Evolutionary conservation across 2,329 filamentous ascomycete species (phyloP).

Genomic region (Cladobotryum mycophilum): DNA sequence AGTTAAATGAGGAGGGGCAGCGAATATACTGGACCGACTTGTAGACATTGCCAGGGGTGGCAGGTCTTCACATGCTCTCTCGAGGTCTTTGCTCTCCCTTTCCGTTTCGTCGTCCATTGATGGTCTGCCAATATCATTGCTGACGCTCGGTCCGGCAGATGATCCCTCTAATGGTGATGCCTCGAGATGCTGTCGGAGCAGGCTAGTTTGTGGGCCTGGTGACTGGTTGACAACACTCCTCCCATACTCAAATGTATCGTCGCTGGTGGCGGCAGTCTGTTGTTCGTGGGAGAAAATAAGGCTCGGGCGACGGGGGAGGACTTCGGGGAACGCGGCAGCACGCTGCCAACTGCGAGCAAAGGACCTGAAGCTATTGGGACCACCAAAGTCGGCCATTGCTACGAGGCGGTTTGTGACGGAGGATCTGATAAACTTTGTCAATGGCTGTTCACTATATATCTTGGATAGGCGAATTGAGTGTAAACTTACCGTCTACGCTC

Average conservation of each 20-base stretch:
- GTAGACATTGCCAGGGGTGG: constrained; percentile 23
- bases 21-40: constrained; percentile 43
- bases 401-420: constrained; percentile 53
- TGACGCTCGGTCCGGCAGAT: constrained; percentile 18
- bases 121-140: constrained; percentile 14
- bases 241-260: constrained; percentile 34
- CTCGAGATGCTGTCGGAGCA: constrained; percentile 49
- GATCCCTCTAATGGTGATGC: constrained; percentile 23
- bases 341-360: constrained; percentile 91
- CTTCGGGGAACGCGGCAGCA: constrained; percentile 81
- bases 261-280: constrained; percentile 11
- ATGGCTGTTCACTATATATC: not conserved
- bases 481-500: constrained; percentile 24
- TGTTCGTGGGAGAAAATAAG: constrained; percentile 61
- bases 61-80: constrained; percentile 29
- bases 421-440: constrained; percentile 35
- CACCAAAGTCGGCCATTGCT: constrained; percentile 65
- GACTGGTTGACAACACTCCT: constrained; percentile 34
- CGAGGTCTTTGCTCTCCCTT: constrained; percentile 44
- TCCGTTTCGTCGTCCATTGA: constrained; percentile 31
- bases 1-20: constrained; percentile 53
- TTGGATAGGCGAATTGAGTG: not conserved
- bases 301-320: constrained; percentile 71
- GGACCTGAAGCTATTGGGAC: constrained; percentile 88
- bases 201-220: constrained; percentile 30